Conservation (phyloP, 78 protist genomes). For the Trichosphaerium sp. region DNA sequence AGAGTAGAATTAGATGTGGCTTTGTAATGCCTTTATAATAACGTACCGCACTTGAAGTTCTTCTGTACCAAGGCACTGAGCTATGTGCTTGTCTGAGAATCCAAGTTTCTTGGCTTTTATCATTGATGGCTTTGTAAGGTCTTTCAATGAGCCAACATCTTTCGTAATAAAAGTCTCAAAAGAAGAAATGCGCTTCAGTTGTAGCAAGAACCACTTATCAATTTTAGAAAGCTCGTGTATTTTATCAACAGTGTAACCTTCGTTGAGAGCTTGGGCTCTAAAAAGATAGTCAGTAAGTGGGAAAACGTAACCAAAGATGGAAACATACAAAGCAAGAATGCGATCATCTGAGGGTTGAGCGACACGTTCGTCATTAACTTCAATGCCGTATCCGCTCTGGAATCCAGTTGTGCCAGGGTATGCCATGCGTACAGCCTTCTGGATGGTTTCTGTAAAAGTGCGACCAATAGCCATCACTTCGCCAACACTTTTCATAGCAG, state of each 20-base stretch:
- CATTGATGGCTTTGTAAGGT: neutral
- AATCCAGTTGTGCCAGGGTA: constrained; percentile 19
- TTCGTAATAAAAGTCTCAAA: too few relatives aligned
- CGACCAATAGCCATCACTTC: constrained; percentile 80
- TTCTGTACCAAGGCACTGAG: neutral
- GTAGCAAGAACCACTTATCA: constrained; percentile 52
- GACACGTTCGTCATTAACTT: neutral
- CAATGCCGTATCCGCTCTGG: constrained; percentile 10
- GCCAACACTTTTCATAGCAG: constrained; percentile 64
- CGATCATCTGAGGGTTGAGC: constrained; percentile 2
- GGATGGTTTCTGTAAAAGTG: constrained; percentile 58
- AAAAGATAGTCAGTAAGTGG: too few relatives aligned
- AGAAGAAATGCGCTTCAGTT: constrained; percentile 26
- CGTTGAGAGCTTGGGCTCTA: too few relatives aligned
- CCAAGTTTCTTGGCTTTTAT: neutral
- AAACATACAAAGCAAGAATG: constrained; percentile 19
- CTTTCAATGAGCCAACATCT: neutral
- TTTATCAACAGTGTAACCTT: constrained; percentile 31
- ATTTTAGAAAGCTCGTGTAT: constrained; percentile 37
- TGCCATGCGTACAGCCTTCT: constrained; percentile 61
- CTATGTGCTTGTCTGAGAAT: constrained; percentile 50
- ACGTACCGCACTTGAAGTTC: constrained; percentile 29
- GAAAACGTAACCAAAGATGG: constrained; percentile 28
- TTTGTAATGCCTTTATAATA: too few relatives aligned
- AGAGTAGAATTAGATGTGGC: too few relatives aligned